Conservation (phyloP, 108 stramenopile genomes). For the Heterococcus sp. region DNA sequence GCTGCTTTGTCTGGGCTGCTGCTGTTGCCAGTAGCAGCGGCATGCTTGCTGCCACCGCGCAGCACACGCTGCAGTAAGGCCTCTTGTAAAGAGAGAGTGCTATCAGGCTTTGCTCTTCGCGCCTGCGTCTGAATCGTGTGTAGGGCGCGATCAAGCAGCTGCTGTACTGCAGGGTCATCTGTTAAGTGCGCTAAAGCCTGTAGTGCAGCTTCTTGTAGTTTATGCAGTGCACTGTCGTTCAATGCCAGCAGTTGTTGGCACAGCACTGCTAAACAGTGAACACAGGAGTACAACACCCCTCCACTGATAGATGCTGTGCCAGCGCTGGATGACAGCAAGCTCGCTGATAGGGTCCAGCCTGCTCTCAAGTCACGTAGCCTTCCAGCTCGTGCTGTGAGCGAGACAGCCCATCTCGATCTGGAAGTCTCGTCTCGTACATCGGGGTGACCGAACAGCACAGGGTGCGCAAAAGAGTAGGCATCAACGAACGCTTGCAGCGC, state of each 20-base stretch:
- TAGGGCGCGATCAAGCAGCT: background rate
- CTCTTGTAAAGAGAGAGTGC: background rate
- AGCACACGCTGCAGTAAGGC: background rate
- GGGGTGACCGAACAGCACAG: background rate
- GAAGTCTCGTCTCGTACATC: background rate
- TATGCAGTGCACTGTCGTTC: background rate
- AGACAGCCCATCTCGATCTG: background rate
- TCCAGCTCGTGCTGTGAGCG: background rate
- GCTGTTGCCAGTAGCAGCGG: background rate
- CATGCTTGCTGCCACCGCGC: background rate
- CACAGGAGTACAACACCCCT: background rate
- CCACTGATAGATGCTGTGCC: background rate
- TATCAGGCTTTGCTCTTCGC: background rate
- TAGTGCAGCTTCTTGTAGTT: background rate
- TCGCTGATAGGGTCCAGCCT: background rate
- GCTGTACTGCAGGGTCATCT: background rate
- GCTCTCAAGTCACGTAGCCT: background rate
- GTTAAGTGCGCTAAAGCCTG: background rate
- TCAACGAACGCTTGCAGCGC: background rate
- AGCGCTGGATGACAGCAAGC: background rate
- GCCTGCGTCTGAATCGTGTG: background rate
- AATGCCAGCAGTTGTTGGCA: background rate
- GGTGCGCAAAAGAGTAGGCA: background rate
- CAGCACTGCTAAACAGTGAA: background rate
- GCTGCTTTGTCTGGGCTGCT: no score